These are phyloP conservation scores for Rhinocladiella similis DNA, from an alignment of 2,329 filamentous ascomycete genomes.

Conservation along the genomic window DNA sequence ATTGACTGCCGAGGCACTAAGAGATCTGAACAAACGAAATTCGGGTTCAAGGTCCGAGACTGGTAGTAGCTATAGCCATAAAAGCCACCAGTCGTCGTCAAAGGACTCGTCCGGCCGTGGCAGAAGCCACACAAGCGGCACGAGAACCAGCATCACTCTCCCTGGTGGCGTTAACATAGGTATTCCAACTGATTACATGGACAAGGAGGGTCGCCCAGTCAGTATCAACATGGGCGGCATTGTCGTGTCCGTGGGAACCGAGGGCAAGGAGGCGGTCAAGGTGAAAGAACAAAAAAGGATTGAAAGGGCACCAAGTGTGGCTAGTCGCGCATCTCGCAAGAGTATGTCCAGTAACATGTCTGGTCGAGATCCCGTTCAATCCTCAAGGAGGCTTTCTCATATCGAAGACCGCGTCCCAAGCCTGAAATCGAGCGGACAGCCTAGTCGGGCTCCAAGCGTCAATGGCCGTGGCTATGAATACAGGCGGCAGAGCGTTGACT, in stretches of 20 bases:
- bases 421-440: conserved; percentile 18
- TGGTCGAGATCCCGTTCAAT: conserved; percentile 5
- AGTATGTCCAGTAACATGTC: conserved; percentile 21
- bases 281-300: conserved; percentile 21
- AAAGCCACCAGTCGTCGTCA: conserved; percentile 28
- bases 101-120: conserved; percentile 28
- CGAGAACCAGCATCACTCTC: conserved; percentile 20
- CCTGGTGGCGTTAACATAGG: conserved; percentile 20
- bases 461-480: conserved; percentile 12
- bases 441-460: conserved; percentile 20
- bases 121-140: conserved; percentile 17
- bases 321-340: conserved; percentile 18
- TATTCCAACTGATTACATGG: conserved; percentile 21
- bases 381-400: conserved; percentile 18
- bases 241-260: conserved; percentile 12
- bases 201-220: conserved; percentile 20
- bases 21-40: conserved; percentile 20
- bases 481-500: conserved; percentile 21
- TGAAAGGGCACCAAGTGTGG: conserved; percentile 22
- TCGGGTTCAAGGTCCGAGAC: conserved; percentile 26
- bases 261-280: conserved; percentile 14
- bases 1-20: conserved; percentile 26
- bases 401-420: conserved; percentile 16
- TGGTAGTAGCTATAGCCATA: conserved; percentile 27
- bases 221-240: conserved; percentile 21